Percentiles rank a stretch among this genome's conserved stretches.
These are phyloP conservation scores for Globisporangium emineosum DNA, from an alignment of 352 stramenopile genomes.

Conservation along the genomic window DNA sequence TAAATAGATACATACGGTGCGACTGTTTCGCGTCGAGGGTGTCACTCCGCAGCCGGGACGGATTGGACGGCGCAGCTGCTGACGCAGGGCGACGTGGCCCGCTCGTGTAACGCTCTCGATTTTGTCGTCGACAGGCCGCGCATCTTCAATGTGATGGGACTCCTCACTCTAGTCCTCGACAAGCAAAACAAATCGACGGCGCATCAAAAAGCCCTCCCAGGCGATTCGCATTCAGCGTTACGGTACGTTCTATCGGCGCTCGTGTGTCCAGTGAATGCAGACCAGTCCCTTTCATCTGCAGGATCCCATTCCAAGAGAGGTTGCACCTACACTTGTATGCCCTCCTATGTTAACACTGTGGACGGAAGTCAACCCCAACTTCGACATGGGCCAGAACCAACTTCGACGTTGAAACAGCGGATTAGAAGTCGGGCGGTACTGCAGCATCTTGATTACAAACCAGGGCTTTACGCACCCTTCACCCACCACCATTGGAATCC, in stretches of 20 bases:
- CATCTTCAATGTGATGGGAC: conserved; percentile 9
- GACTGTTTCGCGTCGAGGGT: neutral
- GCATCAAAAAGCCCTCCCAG: neutral
- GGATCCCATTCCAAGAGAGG: neutral
- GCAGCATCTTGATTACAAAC: neutral
- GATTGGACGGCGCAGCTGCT: conserved; percentile 4
- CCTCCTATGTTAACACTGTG: neutral
- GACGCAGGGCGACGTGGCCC: conserved; percentile 1
- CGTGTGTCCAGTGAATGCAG: conserved; percentile 1
- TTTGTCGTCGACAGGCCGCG: neutral
- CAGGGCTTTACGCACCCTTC: neutral
- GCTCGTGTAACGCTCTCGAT: neutral
- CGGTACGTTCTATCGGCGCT: neutral
- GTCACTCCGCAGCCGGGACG: neutral
- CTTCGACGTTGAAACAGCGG: neutral
- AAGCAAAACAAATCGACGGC: neutral
- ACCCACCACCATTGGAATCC: neutral
- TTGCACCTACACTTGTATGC: neutral
- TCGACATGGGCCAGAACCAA: neutral
- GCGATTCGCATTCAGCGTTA: conserved; percentile 8
- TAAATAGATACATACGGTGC: neutral
- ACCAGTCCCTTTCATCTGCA: conserved; percentile 1
- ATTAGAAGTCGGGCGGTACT: neutral
- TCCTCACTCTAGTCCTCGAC: neutral
- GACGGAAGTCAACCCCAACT: neutral